Conservation (phyloP, 768 basidiomycete genomes). For the Pisolithus tinctorius region DNA sequence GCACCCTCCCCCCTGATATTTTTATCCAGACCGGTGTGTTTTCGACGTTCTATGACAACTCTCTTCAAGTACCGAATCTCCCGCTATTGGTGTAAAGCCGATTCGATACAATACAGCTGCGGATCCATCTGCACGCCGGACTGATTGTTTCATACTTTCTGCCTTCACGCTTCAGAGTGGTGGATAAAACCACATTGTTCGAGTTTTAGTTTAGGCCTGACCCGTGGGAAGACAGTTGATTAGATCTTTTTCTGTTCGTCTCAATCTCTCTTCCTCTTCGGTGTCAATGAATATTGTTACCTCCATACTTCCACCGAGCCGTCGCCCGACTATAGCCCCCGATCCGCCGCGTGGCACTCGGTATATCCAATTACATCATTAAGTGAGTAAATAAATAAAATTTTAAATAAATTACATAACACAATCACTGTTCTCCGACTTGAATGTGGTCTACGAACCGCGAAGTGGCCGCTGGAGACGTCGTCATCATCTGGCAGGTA, state of each 20-base stretch:
- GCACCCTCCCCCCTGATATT: neutral
- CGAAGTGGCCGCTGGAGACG: constrained; percentile 66
- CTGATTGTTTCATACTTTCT: no score
- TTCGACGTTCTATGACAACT: neutral
- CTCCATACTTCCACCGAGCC: neutral
- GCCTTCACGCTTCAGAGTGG: neutral
- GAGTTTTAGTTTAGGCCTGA: constrained; percentile 16
- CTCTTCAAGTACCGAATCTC: neutral
- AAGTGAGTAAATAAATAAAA: neutral
- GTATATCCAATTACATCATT: no score
- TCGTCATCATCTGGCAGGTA: constrained; percentile 80
- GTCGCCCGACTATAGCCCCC: neutral
- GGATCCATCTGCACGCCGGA: no score
- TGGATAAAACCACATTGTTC: neutral
- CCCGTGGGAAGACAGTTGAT: constrained; percentile 15
- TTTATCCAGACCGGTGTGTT: neutral
- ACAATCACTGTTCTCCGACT: neutral
- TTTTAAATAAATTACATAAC: neutral
- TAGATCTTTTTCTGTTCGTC: constrained; percentile 25
- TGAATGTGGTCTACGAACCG: constrained; percentile 72
- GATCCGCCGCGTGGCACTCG: neutral
- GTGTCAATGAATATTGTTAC: neutral
- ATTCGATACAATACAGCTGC: neutral
- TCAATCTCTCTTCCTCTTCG: constrained; percentile 22
- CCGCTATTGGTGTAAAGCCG: neutral